These are phyloP conservation scores for Candida pseudoviswanathii DNA, from an alignment of 1,139 yeast species.

Conservation along the genomic window DNA sequence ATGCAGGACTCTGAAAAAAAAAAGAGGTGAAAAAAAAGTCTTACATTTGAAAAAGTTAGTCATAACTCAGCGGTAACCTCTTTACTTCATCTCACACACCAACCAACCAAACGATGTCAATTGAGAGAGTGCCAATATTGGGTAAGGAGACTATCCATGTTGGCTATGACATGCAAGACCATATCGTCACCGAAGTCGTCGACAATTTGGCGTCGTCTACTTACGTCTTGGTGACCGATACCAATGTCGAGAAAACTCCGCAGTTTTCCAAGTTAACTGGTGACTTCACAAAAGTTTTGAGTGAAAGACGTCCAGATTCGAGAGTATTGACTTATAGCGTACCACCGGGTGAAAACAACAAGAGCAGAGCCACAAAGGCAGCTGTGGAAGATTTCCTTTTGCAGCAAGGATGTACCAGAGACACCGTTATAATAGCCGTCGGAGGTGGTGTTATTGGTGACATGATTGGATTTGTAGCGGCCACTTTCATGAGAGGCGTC, in stretches of 20 bases:
- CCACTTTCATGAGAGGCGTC: conserved; percentile 98
- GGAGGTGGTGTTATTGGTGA: conserved; percentile 99
- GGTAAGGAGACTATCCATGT: conserved; percentile 88
- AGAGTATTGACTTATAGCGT: conserved; percentile 75
- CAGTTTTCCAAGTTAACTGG: conserved; percentile 49
- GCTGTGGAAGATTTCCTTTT: conserved; percentile 90
- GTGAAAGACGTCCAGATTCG: conserved; percentile 42
- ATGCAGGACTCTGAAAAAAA: conserved; percentile 1
- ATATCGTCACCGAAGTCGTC: conserved; percentile 72
- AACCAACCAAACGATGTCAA: conserved; percentile 24
- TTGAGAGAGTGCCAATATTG: conserved; percentile 67
- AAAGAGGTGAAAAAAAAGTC: neutral
- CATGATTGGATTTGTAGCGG: conserved; percentile 98
- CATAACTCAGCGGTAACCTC: neutral
- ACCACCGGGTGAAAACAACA: conserved; percentile 93
- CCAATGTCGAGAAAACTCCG: conserved; percentile 71
- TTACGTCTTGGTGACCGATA: conserved; percentile 87
- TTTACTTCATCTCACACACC: conserved; percentile 5
- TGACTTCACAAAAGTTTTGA: conserved; percentile 35
- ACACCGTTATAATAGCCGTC: conserved; percentile 89
- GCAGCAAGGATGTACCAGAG: conserved; percentile 90
- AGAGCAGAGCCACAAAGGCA: conserved; percentile 87
- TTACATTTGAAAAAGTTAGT: neutral
- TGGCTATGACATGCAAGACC: conserved; percentile 80
- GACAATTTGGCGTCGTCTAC: conserved; percentile 76